Base-by-base conservation (phyloP, 495 filamentous ascomycete species). In the Penicillium chermesinum region DNA sequence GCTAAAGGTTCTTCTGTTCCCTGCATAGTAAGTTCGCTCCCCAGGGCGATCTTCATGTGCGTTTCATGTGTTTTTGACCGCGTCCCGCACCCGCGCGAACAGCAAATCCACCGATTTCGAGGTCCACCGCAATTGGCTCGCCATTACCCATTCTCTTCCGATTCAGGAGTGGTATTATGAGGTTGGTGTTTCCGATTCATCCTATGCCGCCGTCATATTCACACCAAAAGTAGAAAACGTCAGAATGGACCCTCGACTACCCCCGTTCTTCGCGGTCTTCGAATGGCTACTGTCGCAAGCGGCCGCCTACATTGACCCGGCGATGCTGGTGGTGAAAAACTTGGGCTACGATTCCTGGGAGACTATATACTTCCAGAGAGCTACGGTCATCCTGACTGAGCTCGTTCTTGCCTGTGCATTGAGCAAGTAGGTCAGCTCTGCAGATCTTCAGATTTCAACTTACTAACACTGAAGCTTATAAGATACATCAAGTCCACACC, bases 81-180 rank as follows among this genome's bases (percentile, higher is more conserved):
- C 48, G 19, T 41, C 22, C 18, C n/a, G 19, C 19, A 25, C 39
- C 25, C 15, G 46, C 22, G 18, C 19, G 17, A 21, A 37, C 53
- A 97, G 93, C 74, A 96, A 93, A 74, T 96, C 93, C n/a, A 97
- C 91, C 51, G 93, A 98, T 64, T 98, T 96, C 57, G 93, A 97
- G 63, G 93, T 96, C 44, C 93, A 97, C 67, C 85, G 93, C 44
- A 97, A 96, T 70, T 98, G 93, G 93, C 79, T 98, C 21, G 91
- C 93, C 45, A 87, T 96, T 45, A 95, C 93, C 2, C 77, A 94
- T 69, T 95, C 86, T 19, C 74, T 95, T 25, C 89, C 93, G 1
- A 73, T 89, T 30, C 79, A 87, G 71, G 77, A 93, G 59, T 98
- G 91, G 91, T 96, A 96, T 72, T 93, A 83, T 58, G 93, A 98